Evolutionary conservation across 169 alveolate species (phyloP).

Genomic region (Babesia ovata): DNA sequence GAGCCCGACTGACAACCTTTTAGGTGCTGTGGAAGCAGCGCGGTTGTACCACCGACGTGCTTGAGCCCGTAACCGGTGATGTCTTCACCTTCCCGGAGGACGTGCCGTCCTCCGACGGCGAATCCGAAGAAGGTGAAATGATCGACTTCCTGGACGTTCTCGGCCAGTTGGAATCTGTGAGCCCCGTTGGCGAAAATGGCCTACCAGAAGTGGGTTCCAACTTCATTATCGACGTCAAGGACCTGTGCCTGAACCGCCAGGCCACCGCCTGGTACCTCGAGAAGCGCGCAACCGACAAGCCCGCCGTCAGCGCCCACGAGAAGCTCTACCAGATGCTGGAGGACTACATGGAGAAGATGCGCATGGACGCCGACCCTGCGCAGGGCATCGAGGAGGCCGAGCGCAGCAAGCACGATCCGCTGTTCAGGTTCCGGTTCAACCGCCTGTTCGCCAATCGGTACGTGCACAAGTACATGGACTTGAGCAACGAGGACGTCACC

Average conservation of each 20-base stretch:
- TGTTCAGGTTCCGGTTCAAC: constrained; percentile 73
- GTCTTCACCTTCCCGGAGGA: constrained; percentile 7
- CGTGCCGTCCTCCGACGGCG: not conserved
- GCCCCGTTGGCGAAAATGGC: constrained; percentile 10
- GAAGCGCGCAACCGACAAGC: constrained; percentile 7
- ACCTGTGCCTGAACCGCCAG: constrained; percentile 49
- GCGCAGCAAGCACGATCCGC: constrained; percentile 70
- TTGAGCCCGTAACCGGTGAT: constrained; percentile 33
- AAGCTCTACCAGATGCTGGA: constrained; percentile 66
- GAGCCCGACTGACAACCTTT: no score
- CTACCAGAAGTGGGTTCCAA: constrained; percentile 40
- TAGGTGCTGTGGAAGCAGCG: constrained; percentile 59
- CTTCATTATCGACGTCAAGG: constrained; percentile 21
- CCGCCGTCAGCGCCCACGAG: constrained; percentile 19
- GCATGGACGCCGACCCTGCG: constrained; percentile 76
- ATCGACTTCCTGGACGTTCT: constrained; percentile 14
- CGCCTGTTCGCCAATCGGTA: constrained; percentile 63
- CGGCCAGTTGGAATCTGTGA: constrained; percentile 29
- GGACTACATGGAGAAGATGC: constrained; percentile 73
- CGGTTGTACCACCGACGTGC: constrained; percentile 24
- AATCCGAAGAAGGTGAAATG: constrained; percentile 10
- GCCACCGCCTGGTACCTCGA: constrained; percentile 52
- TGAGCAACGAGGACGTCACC: constrained; percentile 58
- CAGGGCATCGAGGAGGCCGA: constrained; percentile 72
- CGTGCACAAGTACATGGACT: constrained; percentile 66